Conservation (phyloP, 306 rosid species). For the Casuarina glauca region DNA sequence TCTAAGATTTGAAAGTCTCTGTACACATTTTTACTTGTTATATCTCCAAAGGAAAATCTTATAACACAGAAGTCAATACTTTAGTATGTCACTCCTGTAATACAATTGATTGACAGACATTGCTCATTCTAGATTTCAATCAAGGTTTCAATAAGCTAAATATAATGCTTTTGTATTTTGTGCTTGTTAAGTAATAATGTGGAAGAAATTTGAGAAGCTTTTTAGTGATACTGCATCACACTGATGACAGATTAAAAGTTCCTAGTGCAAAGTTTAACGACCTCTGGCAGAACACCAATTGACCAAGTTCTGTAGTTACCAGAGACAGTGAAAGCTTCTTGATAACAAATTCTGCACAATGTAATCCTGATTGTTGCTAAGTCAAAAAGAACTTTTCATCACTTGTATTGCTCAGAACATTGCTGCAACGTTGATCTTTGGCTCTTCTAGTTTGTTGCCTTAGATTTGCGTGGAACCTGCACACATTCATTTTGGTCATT, state of each 20-base stretch:
- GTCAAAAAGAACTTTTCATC: constrained; percentile 76
- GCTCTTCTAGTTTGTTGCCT: constrained; percentile 80
- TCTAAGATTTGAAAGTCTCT: background rate
- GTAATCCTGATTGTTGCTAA: constrained; percentile 60
- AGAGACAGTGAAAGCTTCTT: constrained; percentile 75
- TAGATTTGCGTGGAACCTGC: constrained; percentile 88
- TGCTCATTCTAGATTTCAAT: constrained; percentile 27
- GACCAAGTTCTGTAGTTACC: constrained; percentile 98
- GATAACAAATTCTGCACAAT: constrained; percentile 64
- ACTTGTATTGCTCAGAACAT: constrained; percentile 82
- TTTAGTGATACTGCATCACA: constrained; percentile 14
- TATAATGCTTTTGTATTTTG: constrained; percentile 24
- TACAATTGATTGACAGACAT: constrained; percentile 9
- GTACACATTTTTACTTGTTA: background rate
- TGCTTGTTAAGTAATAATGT: constrained; percentile 16
- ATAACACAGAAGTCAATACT: background rate
- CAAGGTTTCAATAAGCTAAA: constrained; percentile 6
- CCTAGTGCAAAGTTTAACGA: constrained; percentile 40
- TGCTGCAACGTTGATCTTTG: constrained; percentile 86
- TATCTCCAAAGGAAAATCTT: background rate
- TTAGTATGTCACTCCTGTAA: background rate
- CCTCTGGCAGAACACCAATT: constrained; percentile 77
- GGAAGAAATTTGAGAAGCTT: constrained; percentile 30
- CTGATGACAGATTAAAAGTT: constrained; percentile 23
- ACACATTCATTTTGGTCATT: constrained; percentile 83